phyloP scores from a whole-genome alignment of 345 rosid genomes.

The Pugionium dolabratum region DNA sequence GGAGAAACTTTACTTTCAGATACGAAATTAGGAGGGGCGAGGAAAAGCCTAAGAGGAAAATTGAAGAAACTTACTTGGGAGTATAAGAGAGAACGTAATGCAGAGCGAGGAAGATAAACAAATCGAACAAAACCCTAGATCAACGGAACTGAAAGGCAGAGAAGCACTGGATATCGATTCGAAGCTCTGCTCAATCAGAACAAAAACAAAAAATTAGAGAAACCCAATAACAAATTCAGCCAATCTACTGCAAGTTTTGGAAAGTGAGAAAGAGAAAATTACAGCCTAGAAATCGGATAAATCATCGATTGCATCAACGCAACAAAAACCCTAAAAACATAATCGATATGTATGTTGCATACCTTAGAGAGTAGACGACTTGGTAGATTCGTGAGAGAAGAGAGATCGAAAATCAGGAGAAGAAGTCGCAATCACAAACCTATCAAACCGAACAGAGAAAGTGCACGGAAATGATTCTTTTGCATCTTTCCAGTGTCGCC shows the following conservation, averaged over 20 bases:
- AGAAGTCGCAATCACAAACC: background rate
- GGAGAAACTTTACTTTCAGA: no score
- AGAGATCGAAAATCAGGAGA: conserved; percentile 4
- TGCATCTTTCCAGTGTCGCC: background rate
- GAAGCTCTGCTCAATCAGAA: background rate
- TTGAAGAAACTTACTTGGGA: no score
- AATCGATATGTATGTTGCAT: background rate
- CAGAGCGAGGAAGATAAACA: no score
- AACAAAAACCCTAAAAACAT: background rate
- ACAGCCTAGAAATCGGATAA: background rate
- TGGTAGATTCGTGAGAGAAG: conserved; percentile 6
- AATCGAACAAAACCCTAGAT: no score
- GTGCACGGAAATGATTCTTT: background rate
- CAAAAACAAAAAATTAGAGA: background rate
- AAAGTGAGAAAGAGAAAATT: background rate
- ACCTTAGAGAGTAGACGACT: conserved; percentile 8
- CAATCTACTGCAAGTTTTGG: background rate
- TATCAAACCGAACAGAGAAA: background rate
- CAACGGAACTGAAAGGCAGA: background rate
- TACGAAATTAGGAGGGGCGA: no score
- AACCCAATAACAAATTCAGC: background rate
- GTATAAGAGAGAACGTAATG: no score
- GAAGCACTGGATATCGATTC: background rate
- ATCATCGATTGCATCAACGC: background rate
- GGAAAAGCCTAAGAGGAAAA: no score